phyloP scores from a whole-genome alignment of 2,329 filamentous ascomycete genomes.

The Calcarisporium arbuscula region DNA sequence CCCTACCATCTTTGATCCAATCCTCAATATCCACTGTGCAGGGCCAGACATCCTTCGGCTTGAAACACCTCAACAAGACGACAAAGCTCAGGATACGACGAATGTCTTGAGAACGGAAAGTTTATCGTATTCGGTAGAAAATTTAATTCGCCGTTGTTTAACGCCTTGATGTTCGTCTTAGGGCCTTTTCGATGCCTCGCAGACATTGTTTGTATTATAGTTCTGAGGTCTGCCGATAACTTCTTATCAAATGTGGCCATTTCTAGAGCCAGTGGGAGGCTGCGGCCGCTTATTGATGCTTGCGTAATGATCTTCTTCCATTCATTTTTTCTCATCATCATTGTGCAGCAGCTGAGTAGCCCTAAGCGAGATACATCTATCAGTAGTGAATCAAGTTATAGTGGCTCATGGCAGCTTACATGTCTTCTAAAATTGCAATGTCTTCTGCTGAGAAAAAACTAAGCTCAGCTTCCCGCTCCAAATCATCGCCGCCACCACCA shows the following conservation, averaged over 20 bases:
- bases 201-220: conserved; percentile 1
- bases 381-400: conserved; percentile 12
- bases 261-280: conserved; percentile 18
- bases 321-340: not conserved
- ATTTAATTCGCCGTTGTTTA: not conserved
- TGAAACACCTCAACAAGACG: conserved; percentile 61
- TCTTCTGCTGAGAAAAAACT: conserved; percentile 49
- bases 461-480: conserved; percentile 62
- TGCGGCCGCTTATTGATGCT: conserved; percentile 16
- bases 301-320: conserved; percentile 9
- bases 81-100: conserved; percentile 75
- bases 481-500: conserved; percentile 72
- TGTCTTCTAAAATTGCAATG: conserved; percentile 40
- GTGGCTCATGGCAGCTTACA: conserved; percentile 18
- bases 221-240: conserved; percentile 9
- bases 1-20: conserved; percentile 52
- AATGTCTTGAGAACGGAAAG: conserved; percentile 87
- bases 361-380: too few relatives aligned
- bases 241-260: conserved; percentile 11
- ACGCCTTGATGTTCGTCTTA: not conserved
- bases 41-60: conserved; percentile 71
- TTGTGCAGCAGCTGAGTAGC: too few relatives aligned
- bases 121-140: conserved; percentile 37
- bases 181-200: not conserved
- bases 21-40: conserved; percentile 62